phyloP scores from a whole-genome alignment of 1,139 yeast genomes.

The Yamadazyma blattariae region DNA sequence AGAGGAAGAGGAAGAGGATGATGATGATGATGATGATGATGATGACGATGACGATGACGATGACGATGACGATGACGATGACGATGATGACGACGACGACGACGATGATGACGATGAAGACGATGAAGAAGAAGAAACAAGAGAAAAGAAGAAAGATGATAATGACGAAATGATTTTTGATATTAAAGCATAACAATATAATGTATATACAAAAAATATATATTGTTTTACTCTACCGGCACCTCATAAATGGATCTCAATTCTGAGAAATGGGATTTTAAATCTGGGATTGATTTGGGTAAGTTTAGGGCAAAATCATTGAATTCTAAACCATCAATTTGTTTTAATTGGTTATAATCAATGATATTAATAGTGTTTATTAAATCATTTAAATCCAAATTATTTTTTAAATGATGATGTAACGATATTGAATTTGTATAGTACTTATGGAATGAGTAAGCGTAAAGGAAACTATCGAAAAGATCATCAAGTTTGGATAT shows the following conservation, averaged over 20 bases:
- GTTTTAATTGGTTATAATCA: no score
- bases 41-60: slow-evolving; percentile 31
- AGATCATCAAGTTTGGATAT: slow-evolving; percentile 35
- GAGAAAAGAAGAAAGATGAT: slow-evolving; percentile 6
- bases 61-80: slow-evolving; percentile 27
- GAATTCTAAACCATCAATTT: slow-evolving; percentile 9
- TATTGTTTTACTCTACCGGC: neutral
- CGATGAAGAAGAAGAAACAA: slow-evolving; percentile 17
- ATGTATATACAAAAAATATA: neutral
- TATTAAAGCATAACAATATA: slow-evolving; percentile 17
- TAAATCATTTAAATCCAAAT: slow-evolving; percentile 12
- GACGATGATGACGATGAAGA: slow-evolving; percentile 24
- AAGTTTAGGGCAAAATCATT: slow-evolving; percentile 6
- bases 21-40: slow-evolving; percentile 34
- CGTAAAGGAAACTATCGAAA: slow-evolving; percentile 37
- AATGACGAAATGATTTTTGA: slow-evolving; percentile 39
- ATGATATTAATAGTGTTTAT: no score
- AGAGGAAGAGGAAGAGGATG: slow-evolving; percentile 37
- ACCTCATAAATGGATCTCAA: neutral
- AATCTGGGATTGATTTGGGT: no score
- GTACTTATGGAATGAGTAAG: slow-evolving; percentile 23
- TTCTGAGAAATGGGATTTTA: no score
- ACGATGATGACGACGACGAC: slow-evolving; percentile 24
- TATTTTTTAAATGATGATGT: slow-evolving; percentile 13
- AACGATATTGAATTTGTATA: slow-evolving; percentile 14